Percentiles rank a stretch among this genome's conserved stretches.
Conservation (phyloP, 495 filamentous ascomycete species). For the Aspergillus bertholletiae region DNA sequence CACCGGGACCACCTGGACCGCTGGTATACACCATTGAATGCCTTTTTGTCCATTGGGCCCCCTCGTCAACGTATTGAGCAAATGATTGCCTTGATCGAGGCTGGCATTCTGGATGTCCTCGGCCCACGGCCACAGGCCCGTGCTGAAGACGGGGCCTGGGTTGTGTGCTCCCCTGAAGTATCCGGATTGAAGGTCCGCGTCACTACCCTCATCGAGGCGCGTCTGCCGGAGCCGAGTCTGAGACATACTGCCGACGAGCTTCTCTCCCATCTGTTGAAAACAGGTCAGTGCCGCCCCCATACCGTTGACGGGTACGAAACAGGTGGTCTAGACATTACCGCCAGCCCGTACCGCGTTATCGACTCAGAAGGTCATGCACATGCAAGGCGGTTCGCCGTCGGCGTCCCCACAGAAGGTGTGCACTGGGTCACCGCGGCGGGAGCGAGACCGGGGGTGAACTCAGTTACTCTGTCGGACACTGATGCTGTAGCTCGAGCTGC, state of each 20-base stretch:
- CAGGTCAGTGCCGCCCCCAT: conserved; percentile 14
- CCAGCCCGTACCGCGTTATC: neutral
- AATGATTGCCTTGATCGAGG: conserved; percentile 15
- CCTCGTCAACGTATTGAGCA: conserved; percentile 6
- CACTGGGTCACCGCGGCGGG: conserved; percentile 4
- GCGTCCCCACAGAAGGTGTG: conserved; percentile 4
- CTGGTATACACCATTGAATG: conserved; percentile 5
- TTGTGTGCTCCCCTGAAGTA: conserved; percentile 10
- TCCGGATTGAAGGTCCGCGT: neutral
- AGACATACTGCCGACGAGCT: conserved; percentile 13
- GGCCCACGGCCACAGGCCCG: conserved; percentile 11
- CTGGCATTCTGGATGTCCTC: conserved; percentile 13
- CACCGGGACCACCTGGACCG: conserved; percentile 5
- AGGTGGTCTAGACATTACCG: neutral
- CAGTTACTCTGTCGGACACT: conserved; percentile 2
- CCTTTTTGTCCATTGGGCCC: conserved; percentile 3
- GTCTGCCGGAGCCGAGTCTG: conserved; percentile 15
- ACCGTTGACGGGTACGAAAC: conserved; percentile 1
- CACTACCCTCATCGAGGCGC: conserved; percentile 17
- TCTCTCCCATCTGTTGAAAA: conserved; percentile 10
- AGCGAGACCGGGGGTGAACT: conserved; percentile 2
- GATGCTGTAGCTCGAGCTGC: conserved; percentile 1
- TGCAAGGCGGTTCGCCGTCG: conserved; percentile 2
- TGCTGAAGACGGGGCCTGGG: conserved; percentile 11
- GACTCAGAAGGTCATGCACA: neutral